Evolutionary conservation across 179 eudicot species (phyloP), one percentile per base, ranked within the genome.

Genomic region (Spinacia oleracea): DNA sequence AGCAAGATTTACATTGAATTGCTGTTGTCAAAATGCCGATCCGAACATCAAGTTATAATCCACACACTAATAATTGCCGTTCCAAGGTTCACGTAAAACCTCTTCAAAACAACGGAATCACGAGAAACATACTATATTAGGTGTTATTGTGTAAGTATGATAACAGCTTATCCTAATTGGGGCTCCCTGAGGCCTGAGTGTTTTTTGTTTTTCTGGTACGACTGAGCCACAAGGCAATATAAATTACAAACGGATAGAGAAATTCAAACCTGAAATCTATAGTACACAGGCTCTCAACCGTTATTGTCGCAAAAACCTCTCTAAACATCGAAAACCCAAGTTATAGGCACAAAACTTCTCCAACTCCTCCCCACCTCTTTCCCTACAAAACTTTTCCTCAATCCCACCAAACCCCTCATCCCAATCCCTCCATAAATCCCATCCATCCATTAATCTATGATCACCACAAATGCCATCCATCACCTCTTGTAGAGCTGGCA

Each of bases 311-410:
- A 92, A 86, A 79, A 94, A 94, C 75, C 97, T 82, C 74, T 92
- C 90, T 0, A 94, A 81, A 80, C 98, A 94, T 42, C 89, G 91
- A 83, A 94, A 94, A 29, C 98, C 98, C 76, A 94, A 85, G 68
- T 91, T 73, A 75, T 83, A 90, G 10, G 89, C 92, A 81, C 97
- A 92, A 74, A 87, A 94, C 82, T 72, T 92, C 79, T 94, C 94
- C 88, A 91, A 80, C 51, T 91, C 98, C 34, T 79, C 77, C 7
- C 94, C 93, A 21, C 98, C 98, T 80, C 87, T 86, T 42, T 89
- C 90, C 65, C 87, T 82, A 81, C 94, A 91, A 21, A 90, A 87
- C 8, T 87, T 89, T 25, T 78, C 85, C 60, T 94, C 98, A 31
- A 94, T 89, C 53, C 82, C 80, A 43, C 72, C 88, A 16, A 93